Base-by-base conservation (phyloP, 345 rosid species). In the Viola odorata region DNA sequence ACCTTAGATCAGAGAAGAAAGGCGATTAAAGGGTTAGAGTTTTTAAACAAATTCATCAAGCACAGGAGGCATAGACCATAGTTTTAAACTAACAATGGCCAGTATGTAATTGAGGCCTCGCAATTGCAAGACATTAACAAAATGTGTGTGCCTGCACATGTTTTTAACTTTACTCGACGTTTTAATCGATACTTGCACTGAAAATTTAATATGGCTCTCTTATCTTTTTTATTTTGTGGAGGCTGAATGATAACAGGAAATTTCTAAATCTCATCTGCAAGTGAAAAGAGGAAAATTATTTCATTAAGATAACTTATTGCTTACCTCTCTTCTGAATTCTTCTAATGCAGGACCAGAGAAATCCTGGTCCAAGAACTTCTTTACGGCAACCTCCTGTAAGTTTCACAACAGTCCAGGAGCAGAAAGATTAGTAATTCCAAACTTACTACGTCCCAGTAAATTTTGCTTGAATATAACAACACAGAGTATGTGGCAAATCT, bases 301-400 rank as follows among this genome's bases (percentile, higher is more conserved):
- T 39, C 23, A 72, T 14, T 55, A 66, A 52, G 64, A 45, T 55
- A 58, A 63, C 3, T 44, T 55, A 57, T 69, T 67, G 75, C 94
- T 91, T 88, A 91, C 99, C 80, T 95, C 99, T 64, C 97, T 84
- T 82, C 78, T 91, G 74, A 95, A 95, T 84, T 95, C 99, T 49
- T 81, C 90, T 76, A 95, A 82, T 64, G 98, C 98, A 72, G 85
- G 96, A 52, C 98, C 99, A 17, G 95, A 95, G 84, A 95, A 91
- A 78, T 88, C 99, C 81, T 95, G 99, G 70, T 95, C 99, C 75
- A 95, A 80, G 75, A 91, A 95, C 81, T 95, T 95, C 87, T 95
- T 95, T 63, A 95, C 99, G 32, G 99, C 98, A 63, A 91, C 99
- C 85, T 95, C 99, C 99, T 95, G 83, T 37, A 61, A 65, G 50